Base-by-base conservation (phyloP, 2,329 filamentous ascomycete species). In the Aspergillus latus region DNA sequence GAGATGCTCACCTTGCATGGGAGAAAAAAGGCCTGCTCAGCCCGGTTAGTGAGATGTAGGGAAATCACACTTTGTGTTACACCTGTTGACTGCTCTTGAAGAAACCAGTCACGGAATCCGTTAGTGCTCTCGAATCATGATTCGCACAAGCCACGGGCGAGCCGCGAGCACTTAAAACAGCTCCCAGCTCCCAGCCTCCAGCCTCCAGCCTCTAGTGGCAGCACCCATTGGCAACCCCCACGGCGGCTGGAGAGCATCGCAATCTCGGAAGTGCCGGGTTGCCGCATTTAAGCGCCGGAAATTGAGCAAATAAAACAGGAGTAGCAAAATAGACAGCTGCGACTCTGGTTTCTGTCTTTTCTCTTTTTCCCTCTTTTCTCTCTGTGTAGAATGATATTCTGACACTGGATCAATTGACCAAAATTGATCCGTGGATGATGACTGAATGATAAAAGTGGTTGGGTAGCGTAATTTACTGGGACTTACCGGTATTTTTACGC, bases 231-330 rank as follows among this genome's bases (percentile, higher is more conserved):
- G 42, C 3, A 4, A 28, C 16, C 16, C 11, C 21, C 42, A 10
- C 58, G 52, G 48, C 57, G 42, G 50, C 55, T 66, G 53, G 58
- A 57, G 57, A 54, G 54, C 36, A 56, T 58, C 57, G 56, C 58
- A 58, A 52, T 58, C 48, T 64, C 65, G 64, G 65, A 60, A 65
- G 57, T 59, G 48, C 59, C 63, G 63, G 64, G 50, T 57, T 30
- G 49, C 36, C 51, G 39, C 55, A 53, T 16, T n/a, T 37, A 40
- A 39, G 34, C 45, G 52, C 40, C 43, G 56, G 44, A 34, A 49
- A 32, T 5, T 30, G 40, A 32, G 34, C 21, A 11, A 13, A 46
- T 36, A 32, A 48, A 54, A 42, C 34, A 49, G 47, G 15, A 8
- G 40, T 4, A 39, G 11, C n/a, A 7, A 21, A 21, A 42, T 11